Conservation (phyloP, 768 basidiomycete species). For the Suillus lakei region DNA sequence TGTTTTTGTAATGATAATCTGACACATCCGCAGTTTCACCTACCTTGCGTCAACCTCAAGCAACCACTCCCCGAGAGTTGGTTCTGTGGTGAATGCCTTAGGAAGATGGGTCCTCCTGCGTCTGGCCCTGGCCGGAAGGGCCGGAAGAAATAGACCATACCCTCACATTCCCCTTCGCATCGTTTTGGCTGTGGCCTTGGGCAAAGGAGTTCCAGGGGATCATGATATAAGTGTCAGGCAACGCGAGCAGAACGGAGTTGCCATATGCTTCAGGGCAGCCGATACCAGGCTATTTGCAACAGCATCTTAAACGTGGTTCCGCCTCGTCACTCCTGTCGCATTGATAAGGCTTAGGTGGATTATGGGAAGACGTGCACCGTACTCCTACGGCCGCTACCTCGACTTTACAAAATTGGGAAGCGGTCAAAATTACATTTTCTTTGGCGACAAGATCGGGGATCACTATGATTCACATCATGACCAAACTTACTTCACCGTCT, state of each 20-base stretch:
- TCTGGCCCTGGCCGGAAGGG: constrained; percentile 41
- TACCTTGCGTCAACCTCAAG: constrained; percentile 62
- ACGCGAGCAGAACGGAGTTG: not conserved
- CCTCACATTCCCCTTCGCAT: not conserved
- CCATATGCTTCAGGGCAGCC: not conserved
- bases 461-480: not conserved
- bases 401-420: not conserved
- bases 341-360: not conserved
- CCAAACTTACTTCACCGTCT: not conserved
- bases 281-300: not conserved
- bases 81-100: constrained; percentile 62
- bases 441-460: not conserved
- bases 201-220: not conserved
- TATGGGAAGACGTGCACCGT: not conserved
- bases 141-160: constrained; percentile 43
- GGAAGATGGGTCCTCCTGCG: constrained; percentile 39
- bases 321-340: not conserved
- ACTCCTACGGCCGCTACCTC: not conserved
- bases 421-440: not conserved
- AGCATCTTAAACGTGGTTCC: not conserved
- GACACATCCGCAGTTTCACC: constrained; percentile 54
- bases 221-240: not conserved
- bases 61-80: constrained; percentile 60
- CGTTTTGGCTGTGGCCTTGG: not conserved
- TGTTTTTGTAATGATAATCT: constrained; percentile 17